Conservation (phyloP, 73 alveolate species). For the Paramecium pentaurelia region DNA sequence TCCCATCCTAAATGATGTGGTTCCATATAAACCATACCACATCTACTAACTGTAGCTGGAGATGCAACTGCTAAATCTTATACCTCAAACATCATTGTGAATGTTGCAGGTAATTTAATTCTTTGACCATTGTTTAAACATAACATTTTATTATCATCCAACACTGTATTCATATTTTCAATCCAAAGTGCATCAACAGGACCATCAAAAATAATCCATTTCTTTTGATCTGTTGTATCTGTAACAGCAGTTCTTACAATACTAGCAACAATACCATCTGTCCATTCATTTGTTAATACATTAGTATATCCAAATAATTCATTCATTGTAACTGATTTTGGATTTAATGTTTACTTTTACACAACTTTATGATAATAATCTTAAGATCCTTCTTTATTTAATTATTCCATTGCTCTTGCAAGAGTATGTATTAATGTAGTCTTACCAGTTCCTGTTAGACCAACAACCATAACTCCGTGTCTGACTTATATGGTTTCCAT, state of each 20-base stretch:
- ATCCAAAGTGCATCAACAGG: conserved; percentile 98
- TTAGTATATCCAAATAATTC: conserved; percentile 97
- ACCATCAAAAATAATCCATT: conserved; percentile 97
- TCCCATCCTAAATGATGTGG: conserved; percentile 99
- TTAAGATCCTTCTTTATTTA: conserved; percentile 86
- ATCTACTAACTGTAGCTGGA: conserved; percentile 99
- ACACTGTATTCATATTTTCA: conserved; percentile 92
- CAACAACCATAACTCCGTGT: conserved; percentile 99
- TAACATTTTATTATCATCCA: conserved; percentile 99
- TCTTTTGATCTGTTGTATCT: conserved; percentile 96
- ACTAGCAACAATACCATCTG: conserved; percentile 98
- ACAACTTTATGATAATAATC: conserved; percentile 76
- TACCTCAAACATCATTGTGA: conserved; percentile 99
- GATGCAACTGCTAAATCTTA: conserved; percentile 99
- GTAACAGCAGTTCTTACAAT: conserved; percentile 96
- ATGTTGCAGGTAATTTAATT: conserved; percentile 97
- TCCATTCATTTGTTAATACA: conserved; percentile 96
- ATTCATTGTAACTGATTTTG: conserved; percentile 99
- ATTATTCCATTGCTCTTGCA: conserved; percentile 93
- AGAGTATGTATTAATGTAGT: conserved; percentile 92
- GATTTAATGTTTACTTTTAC: conserved; percentile 82
- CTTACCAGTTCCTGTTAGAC: conserved; percentile 98
- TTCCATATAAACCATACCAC: conserved; percentile 99
- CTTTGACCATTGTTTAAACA: conserved; percentile 97
- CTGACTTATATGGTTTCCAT: conserved; percentile 97